Percentiles rank a stretch among this genome's conserved stretches.
Conservation (phyloP, 1,284 basidiomycete genomes). For the Trametes versicolor region DNA sequence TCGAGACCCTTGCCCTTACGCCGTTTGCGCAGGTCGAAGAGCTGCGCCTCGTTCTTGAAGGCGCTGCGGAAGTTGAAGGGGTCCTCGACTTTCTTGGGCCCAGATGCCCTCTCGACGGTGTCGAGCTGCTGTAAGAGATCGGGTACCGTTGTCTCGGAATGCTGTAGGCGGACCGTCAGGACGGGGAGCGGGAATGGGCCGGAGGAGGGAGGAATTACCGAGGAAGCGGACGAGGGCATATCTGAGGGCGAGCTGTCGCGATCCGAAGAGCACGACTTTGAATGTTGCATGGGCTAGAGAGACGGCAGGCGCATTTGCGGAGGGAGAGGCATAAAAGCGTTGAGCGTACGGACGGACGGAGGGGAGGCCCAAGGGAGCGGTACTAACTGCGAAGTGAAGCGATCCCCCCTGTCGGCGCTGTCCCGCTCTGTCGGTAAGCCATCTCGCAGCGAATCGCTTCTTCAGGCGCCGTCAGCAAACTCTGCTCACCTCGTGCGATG, state of each 20-base stretch:
- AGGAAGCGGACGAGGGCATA: slow-evolving; percentile 12
- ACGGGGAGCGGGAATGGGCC: slow-evolving; percentile 2
- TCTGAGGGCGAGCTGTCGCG: slow-evolving; percentile 9
- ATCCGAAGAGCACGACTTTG: slow-evolving; percentile 11
- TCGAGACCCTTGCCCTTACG: slow-evolving; percentile 71
- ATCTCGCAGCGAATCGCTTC: slow-evolving; percentile 34
- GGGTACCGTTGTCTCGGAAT: slow-evolving; percentile 40
- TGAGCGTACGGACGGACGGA: slow-evolving; percentile 14
- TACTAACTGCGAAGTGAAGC: slow-evolving; percentile 32
- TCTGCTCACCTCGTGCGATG: slow-evolving; percentile 23
- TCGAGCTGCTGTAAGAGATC: slow-evolving; percentile 38
- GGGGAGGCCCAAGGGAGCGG: slow-evolving; percentile 39
- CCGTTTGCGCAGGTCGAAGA: slow-evolving; percentile 66
- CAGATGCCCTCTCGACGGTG: slow-evolving; percentile 40
- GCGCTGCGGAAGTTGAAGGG: slow-evolving; percentile 70
- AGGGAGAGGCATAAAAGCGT: slow-evolving; percentile 26
- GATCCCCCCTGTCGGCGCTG: slow-evolving; percentile 38
- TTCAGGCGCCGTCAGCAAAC: slow-evolving; percentile 13
- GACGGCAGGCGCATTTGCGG: slow-evolving; percentile 15
- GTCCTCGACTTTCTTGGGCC: slow-evolving; percentile 48
- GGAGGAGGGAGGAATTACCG: slow-evolving; percentile 13
- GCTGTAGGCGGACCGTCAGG: slow-evolving; percentile 32
- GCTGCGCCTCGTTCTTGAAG: slow-evolving; percentile 67
- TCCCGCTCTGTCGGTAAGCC: slow-evolving; percentile 37
- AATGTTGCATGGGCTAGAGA: slow-evolving; percentile 28